Conservation (phyloP, 306 rosid genomes). For the Cicer arietinum region DNA sequence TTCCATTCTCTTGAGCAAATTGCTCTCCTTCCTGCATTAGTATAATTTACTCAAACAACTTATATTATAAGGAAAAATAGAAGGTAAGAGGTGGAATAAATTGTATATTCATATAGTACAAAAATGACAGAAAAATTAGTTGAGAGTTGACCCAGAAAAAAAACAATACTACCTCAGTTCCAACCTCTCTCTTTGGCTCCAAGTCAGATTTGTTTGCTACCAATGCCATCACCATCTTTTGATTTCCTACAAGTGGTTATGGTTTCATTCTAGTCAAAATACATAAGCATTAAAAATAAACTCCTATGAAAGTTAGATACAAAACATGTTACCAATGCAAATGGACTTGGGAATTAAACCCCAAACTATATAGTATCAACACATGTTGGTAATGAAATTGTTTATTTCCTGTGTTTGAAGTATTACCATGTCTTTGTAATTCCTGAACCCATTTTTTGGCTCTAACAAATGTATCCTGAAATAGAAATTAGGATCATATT, state of each 20-base stretch:
- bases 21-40: constrained; percentile 71
- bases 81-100: constrained; percentile 1
- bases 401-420: constrained; percentile 9
- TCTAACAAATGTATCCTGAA: constrained; percentile 77
- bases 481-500: background rate
- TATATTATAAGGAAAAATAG: background rate
- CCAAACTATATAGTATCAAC: background rate
- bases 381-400: background rate
- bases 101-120: no score
- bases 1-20: constrained; percentile 79
- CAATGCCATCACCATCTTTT: constrained; percentile 74
- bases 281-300: background rate
- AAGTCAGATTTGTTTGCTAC: constrained; percentile 82
- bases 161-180: constrained; percentile 59
- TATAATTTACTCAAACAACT: constrained; percentile 29
- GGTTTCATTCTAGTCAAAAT: background rate
- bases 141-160: background rate
- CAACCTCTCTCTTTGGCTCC: constrained; percentile 73
- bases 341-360: background rate
- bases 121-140: no score
- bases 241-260: constrained; percentile 58
- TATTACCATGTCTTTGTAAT: constrained; percentile 77
- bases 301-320: constrained; percentile 5
- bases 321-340: background rate
- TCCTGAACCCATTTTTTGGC: constrained; percentile 96